Evolutionary conservation across 2,329 filamentous ascomycete species (phyloP), one percentile per base, ranked within the genome.

Genomic region (Colletotrichum tamarilloi): DNA sequence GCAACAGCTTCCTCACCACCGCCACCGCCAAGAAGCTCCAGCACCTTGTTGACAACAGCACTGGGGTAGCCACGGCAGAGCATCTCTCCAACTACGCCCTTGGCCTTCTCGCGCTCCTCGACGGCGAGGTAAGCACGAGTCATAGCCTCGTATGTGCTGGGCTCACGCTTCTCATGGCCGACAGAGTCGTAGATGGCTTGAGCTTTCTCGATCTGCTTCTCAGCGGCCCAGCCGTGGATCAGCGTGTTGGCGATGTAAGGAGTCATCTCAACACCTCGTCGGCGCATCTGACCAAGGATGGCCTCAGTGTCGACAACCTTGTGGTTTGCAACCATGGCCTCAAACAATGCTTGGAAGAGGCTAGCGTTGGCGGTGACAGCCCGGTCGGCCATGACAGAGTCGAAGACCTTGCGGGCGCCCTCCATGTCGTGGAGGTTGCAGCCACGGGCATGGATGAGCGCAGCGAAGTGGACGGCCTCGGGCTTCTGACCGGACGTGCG

Each of bases 101-200:
- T 92, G 52, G 97, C 97, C 71, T 90, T 88, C 62, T 92, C 89
- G 42, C 94, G 92, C 80, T 97, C 91, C 80, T 97, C 94, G 4
- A 93, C 93, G 12, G 95, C 92, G 67, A 99, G 90, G 84, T 93
- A 98, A 1, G 97, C 97, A 58, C 97, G 90, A 5, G 95, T 98
- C 97, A 99, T 99, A 53, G 96, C 95, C 85, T 99, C 97, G 82
- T 99, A 99, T 5, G 97, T 99, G 86, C 95, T 98, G 4, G 97
- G 97, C 86, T 99, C 97, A 70, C 97, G 92, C 85, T 92, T 95
- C 67, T 92, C 89, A 32, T 91, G 89, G 9, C 92, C 90, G 4
- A 99, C 92, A n/a, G 89, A 88, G 72, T 93, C 89, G 81, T 97
- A 99, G 74, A 98, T 92, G 28, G 89, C 85, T 79, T 92, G 91